Conservation (phyloP, 148 eudicot species). For the Cornus kousa region DNA sequence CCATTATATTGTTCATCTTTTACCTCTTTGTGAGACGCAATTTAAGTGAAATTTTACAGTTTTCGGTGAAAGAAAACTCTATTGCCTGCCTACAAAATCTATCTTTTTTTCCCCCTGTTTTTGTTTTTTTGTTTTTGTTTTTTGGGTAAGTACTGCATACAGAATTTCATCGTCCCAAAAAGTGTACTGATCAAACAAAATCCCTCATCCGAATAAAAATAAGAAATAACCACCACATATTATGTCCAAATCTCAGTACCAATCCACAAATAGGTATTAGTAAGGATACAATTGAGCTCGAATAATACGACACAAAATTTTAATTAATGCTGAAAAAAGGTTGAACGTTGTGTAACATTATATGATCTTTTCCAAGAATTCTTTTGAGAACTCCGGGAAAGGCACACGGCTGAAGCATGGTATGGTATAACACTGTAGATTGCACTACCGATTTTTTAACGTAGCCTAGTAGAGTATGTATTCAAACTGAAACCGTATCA, state of each 20-base stretch:
- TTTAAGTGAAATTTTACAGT: too few relatives aligned
- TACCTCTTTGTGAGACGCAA: too few relatives aligned
- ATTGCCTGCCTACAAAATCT: too few relatives aligned
- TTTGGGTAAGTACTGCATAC: too few relatives aligned
- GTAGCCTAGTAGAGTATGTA: neutral
- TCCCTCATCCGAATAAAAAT: too few relatives aligned
- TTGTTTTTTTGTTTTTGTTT: too few relatives aligned
- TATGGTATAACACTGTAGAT: neutral
- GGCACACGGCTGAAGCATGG: neutral
- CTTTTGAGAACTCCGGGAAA: neutral
- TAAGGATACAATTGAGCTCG: neutral
- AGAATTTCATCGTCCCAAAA: too few relatives aligned
- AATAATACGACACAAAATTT: neutral
- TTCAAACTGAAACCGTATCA: slow-evolving; percentile 35
- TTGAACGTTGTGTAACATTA: neutral
- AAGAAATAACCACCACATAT: too few relatives aligned
- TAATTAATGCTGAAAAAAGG: neutral
- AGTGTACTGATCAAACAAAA: too few relatives aligned
- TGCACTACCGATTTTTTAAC: neutral
- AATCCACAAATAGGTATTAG: neutral
- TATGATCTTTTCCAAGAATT: neutral
- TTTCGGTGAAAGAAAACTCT: too few relatives aligned
- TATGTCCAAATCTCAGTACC: neutral
- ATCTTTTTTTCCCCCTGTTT: too few relatives aligned
- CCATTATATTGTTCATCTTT: too few relatives aligned